Evolutionary conservation across 2,329 filamentous ascomycete genomes (phyloP).

Genomic region (Blastomyces gilchristii): DNA sequence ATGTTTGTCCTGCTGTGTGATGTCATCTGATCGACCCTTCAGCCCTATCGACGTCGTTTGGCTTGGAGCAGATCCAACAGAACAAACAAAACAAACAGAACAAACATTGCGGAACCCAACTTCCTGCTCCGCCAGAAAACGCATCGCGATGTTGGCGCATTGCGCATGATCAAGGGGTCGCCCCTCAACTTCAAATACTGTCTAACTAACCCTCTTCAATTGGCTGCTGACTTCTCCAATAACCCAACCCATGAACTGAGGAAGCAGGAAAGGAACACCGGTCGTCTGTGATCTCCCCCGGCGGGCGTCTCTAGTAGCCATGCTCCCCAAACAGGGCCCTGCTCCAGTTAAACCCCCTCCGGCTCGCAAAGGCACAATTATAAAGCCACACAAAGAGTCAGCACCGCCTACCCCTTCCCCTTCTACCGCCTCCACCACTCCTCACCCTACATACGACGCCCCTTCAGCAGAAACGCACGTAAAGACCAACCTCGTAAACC

Average conservation of each 20-base stretch:
- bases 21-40: not conserved
- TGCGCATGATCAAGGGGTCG: not conserved
- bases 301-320: not conserved
- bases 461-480: not conserved
- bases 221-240: not conserved
- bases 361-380: constrained; percentile 1
- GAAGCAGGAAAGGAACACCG: not conserved
- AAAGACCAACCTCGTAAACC: not conserved
- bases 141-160: not conserved
- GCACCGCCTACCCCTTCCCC: not conserved
- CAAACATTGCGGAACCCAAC: constrained; percentile 15
- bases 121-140: constrained; percentile 3
- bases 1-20: not conserved
- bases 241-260: not conserved
- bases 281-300: not conserved
- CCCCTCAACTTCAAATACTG: not conserved
- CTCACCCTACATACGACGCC: not conserved
- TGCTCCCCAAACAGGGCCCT: not conserved
- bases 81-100: constrained; percentile 9
- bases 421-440: not conserved
- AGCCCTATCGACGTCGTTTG: too few species aligned
- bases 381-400: not conserved
- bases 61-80: too few species aligned
- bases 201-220: not conserved
- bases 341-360: not conserved